These are phyloP conservation scores for Aureobasidium sp. DNA, from an alignment of 2,329 filamentous ascomycete species.

Conservation along the genomic window DNA sequence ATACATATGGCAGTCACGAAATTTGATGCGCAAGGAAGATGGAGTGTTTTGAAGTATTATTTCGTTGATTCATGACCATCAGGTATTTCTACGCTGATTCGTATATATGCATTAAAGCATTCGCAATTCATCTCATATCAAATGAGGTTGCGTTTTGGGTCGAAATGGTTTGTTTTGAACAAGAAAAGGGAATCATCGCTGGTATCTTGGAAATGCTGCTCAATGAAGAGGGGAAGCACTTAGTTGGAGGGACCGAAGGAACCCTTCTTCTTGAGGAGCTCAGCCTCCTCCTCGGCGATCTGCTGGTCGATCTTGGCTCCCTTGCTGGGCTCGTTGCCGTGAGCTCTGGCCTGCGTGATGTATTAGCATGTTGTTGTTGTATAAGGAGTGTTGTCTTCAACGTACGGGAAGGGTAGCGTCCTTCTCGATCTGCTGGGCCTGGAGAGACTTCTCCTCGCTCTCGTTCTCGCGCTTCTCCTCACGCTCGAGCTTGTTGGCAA, in stretches of 20 bases:
- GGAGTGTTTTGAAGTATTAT: slow-evolving; percentile 3
- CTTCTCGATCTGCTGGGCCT: slow-evolving; percentile 39
- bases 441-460: slow-evolving; percentile 25
- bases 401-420: slow-evolving; percentile 47
- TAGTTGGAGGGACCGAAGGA: slow-evolving; percentile 24
- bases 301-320: slow-evolving; percentile 66
- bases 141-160: slow-evolving; percentile 1
- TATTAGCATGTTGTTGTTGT: neutral
- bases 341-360: slow-evolving; percentile 46
- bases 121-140: slow-evolving; percentile 1
- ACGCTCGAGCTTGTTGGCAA: slow-evolving; percentile 61
- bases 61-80: slow-evolving; percentile 11
- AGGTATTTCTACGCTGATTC: slow-evolving; percentile 12
- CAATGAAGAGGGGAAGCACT: neutral
- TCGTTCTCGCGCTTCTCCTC: slow-evolving; percentile 49
- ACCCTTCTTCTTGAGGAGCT: slow-evolving; percentile 54
- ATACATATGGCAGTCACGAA: neutral
- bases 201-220: neutral
- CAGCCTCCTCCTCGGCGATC: slow-evolving; percentile 60
- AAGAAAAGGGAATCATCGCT: slow-evolving; percentile 7
- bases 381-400: neutral
- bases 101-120: slow-evolving; percentile 9
- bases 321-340: slow-evolving; percentile 65
- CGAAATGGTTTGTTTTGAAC: slow-evolving; percentile 4
- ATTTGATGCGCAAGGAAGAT: neutral